Conservation (phyloP, 1,139 yeast species). For the Hansenula lynferdii region DNA sequence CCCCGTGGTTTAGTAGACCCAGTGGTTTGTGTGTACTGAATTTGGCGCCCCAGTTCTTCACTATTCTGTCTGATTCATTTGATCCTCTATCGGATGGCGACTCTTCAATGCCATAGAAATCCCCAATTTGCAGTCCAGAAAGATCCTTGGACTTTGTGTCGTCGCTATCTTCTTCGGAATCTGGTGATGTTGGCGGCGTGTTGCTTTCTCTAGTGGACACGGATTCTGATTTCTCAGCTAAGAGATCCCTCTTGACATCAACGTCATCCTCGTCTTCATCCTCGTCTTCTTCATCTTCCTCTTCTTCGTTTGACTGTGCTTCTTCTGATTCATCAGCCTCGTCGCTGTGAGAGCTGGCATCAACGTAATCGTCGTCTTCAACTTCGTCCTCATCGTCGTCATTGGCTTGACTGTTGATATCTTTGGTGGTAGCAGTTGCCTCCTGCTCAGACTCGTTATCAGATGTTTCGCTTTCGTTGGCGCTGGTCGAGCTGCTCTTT, state of each 20-base stretch:
- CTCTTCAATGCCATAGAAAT: slow-evolving; percentile 51
- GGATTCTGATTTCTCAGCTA: slow-evolving; percentile 29
- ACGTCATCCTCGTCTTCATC: slow-evolving; percentile 8
- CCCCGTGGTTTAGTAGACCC: slow-evolving; percentile 88
- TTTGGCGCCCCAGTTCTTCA: slow-evolving; percentile 56
- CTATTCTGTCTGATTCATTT: slow-evolving; percentile 46
- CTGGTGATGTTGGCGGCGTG: slow-evolving; percentile 21
- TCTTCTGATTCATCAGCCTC: slow-evolving; percentile 6
- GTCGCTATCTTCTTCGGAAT: slow-evolving; percentile 18
- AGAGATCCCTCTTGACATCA: slow-evolving; percentile 28
- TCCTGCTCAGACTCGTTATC: background rate
- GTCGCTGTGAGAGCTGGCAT: slow-evolving; percentile 2
- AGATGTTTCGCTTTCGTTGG: background rate
- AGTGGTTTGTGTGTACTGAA: slow-evolving; percentile 47
- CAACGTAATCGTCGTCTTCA: slow-evolving; percentile 13
- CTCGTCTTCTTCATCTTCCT: slow-evolving; percentile 13
- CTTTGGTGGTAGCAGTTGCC: slow-evolving; percentile 2
- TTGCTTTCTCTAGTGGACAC: slow-evolving; percentile 4
- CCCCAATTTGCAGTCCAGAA: slow-evolving; percentile 21
- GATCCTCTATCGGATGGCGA: slow-evolving; percentile 51
- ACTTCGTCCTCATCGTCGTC: slow-evolving; percentile 18
- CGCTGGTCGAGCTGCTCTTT: background rate
- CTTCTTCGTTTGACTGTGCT: slow-evolving; percentile 9
- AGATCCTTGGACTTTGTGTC: slow-evolving; percentile 10
- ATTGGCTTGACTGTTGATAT: slow-evolving; percentile 2